These are phyloP conservation scores for Solanum etuberosum DNA, from an alignment of 257 asterid species.

Conservation along the genomic window DNA sequence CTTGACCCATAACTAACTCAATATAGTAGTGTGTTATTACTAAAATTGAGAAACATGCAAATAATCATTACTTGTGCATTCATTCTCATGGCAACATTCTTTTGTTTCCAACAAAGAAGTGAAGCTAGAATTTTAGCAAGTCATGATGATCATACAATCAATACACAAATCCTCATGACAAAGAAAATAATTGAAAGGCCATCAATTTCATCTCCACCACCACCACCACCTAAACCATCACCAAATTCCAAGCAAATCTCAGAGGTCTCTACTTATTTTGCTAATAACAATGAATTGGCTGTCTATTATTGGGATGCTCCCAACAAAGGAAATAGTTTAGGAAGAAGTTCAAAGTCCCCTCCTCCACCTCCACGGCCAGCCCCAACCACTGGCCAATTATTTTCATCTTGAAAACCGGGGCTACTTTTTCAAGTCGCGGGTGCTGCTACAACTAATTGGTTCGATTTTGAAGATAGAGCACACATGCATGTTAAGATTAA, in stretches of 20 bases:
- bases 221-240: background rate
- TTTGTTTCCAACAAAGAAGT: background rate
- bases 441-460: background rate
- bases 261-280: background rate
- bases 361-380: background rate
- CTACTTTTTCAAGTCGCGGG: background rate
- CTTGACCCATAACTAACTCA: background rate
- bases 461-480: background rate
- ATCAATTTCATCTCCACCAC: background rate
- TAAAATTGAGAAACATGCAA: background rate
- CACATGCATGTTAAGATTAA: background rate
- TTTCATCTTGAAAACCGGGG: background rate
- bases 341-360: background rate
- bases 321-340: background rate
- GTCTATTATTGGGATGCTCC: background rate
- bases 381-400: background rate
- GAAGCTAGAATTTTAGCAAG: background rate
- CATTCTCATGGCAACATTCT: background rate
- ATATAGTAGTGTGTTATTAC: background rate
- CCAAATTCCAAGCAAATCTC: background rate
- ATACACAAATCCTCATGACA: background rate
- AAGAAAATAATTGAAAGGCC: background rate
- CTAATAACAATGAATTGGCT: background rate
- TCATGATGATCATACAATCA: background rate
- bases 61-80: background rate